Percentiles rank a stretch among this genome's conserved stretches.
Evolutionary conservation across 495 filamentous ascomycete genomes (phyloP).

Genomic region (Talaromyces adpressus): DNA sequence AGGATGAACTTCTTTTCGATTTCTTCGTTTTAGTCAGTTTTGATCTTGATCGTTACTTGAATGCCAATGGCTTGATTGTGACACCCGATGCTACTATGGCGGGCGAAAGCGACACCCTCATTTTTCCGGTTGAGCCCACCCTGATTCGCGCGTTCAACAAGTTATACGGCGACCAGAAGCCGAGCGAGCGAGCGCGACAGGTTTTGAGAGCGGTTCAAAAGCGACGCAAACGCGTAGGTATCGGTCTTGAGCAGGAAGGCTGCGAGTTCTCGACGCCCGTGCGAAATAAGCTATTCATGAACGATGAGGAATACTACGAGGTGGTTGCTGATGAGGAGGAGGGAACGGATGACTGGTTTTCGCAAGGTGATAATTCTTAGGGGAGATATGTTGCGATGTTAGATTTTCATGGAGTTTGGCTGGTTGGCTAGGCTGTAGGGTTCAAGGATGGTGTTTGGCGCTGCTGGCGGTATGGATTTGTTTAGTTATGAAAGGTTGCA

Average conservation of each 20-base stretch:
- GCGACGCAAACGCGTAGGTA: slow-evolving; percentile 41
- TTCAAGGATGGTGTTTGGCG: neutral
- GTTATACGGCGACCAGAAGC: slow-evolving; percentile 29
- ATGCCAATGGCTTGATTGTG: slow-evolving; percentile 11
- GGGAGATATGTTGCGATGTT: neutral
- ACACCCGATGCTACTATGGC: slow-evolving; percentile 18
- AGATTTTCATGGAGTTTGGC: neutral
- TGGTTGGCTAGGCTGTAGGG: neutral
- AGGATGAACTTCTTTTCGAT: neutral
- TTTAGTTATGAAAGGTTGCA: neutral
- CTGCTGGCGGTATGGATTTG: neutral
- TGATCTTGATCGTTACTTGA: slow-evolving; percentile 11
- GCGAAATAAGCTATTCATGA: slow-evolving; percentile 28
- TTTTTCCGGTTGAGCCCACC: slow-evolving; percentile 26
- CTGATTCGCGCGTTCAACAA: slow-evolving; percentile 31
- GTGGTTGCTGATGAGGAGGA: slow-evolving; percentile 16
- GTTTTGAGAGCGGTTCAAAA: slow-evolving; percentile 29
- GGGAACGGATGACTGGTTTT: neutral
- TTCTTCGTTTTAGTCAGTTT: neutral
- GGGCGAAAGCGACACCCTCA: slow-evolving; percentile 21
- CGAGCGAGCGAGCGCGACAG: slow-evolving; percentile 30
- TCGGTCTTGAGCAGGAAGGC: slow-evolving; percentile 39
- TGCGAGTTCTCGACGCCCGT: slow-evolving; percentile 32
- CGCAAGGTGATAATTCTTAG: neutral
- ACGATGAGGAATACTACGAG: slow-evolving; percentile 36